These are phyloP conservation scores for Cordyceps cicadae DNA, from an alignment of 2,329 filamentous ascomycete species.

Conservation along the genomic window DNA sequence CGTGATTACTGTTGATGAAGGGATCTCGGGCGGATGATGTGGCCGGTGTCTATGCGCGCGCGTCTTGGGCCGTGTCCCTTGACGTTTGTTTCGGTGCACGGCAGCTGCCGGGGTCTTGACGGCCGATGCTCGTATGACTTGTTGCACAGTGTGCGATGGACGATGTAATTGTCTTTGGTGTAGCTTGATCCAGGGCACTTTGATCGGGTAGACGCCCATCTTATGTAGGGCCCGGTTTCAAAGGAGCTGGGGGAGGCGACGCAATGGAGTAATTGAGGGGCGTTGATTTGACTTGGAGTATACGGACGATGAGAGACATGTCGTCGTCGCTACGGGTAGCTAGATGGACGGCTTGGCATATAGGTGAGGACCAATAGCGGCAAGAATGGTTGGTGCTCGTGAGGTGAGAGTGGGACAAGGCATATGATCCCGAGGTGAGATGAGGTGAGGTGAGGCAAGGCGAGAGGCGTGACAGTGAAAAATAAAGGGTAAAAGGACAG, in stretches of 20 bases:
- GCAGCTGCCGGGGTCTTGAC: neutral
- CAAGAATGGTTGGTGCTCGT: neutral
- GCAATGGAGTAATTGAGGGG: neutral
- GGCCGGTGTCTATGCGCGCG: neutral
- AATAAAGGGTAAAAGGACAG: neutral
- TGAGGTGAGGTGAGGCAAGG: neutral
- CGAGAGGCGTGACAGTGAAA: neutral
- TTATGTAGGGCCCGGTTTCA: neutral
- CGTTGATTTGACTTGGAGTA: neutral
- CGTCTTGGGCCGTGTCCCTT: neutral
- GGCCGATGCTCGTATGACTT: neutral
- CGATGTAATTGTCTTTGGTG: neutral
- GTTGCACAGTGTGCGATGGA: neutral
- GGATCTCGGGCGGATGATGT: neutral
- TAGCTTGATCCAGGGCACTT: neutral
- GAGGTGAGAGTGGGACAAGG: neutral
- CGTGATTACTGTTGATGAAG: neutral
- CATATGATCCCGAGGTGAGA: neutral
- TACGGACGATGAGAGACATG: neutral
- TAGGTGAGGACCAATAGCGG: neutral
- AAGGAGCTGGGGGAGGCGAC: neutral
- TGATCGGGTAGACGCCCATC: neutral
- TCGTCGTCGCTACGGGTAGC: neutral
- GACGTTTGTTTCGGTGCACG: neutral
- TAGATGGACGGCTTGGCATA: neutral